Evolutionary conservation across 2,329 filamentous ascomycete genomes (phyloP).

Genomic region (Diaporthe velutina): DNA sequence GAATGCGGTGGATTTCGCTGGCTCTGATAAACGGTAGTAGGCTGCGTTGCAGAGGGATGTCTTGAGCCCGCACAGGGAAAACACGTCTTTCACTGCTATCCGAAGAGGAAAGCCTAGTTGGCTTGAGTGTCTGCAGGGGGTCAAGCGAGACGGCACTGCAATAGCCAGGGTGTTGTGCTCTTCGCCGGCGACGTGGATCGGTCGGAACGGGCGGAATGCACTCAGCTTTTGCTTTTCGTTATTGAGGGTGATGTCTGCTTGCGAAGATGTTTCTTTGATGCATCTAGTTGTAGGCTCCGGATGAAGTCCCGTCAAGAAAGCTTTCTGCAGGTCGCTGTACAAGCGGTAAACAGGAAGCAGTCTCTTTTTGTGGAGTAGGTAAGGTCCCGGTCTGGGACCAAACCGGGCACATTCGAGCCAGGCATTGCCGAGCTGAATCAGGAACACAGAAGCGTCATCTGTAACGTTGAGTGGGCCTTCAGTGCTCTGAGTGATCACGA

Average conservation of each 20-base stretch:
- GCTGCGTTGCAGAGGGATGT: constrained; percentile 70
- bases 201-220: background rate
- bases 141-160: constrained; percentile 54
- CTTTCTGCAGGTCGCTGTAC: constrained; percentile 19
- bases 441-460: background rate
- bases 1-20: constrained; percentile 59
- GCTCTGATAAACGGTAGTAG: constrained; percentile 65
- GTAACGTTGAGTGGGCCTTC: background rate
- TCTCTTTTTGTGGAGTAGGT: background rate
- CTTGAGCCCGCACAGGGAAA: constrained; percentile 60
- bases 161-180: constrained; percentile 41
- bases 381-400: background rate
- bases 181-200: background rate
- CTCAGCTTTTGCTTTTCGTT: background rate
- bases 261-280: background rate
- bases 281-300: background rate
- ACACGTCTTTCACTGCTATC: constrained; percentile 51
- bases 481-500: background rate
- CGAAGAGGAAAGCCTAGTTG: constrained; percentile 50
- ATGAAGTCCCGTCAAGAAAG: background rate
- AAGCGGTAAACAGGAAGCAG: background rate
- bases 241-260: background rate
- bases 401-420: background rate
- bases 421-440: background rate
- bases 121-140: background rate